Percentiles rank a stretch among this genome's conserved stretches.
These are phyloP conservation scores for Houttuynia cordata DNA, from an alignment of 164 flowering plant genomes.

Conservation along the genomic window DNA sequence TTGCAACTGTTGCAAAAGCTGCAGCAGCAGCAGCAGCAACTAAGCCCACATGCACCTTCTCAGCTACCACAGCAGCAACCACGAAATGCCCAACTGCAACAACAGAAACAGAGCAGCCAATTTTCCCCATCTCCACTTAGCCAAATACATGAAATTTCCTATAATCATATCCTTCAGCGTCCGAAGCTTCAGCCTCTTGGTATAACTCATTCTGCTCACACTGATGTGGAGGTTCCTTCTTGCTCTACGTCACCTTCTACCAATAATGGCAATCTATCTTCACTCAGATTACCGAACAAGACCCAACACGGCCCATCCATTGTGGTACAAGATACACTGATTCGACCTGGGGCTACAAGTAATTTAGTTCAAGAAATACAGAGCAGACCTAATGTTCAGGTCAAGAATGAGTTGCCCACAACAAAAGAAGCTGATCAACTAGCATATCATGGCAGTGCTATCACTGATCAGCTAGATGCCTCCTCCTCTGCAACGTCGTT, in stretches of 20 bases:
- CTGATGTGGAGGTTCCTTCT: conserved; percentile 79
- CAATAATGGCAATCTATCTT: conserved; percentile 45
- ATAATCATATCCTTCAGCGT: conserved; percentile 36
- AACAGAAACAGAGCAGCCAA: conserved; percentile 21
- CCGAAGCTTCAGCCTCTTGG: conserved; percentile 24
- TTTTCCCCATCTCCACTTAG: conserved; percentile 23
- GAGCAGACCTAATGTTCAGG: conserved; percentile 33
- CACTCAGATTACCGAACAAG: conserved; percentile 39
- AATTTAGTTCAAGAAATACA: conserved; percentile 47
- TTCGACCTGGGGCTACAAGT: conserved; percentile 25
- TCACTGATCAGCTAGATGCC: conserved; percentile 63
- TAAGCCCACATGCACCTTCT: conserved; percentile 4
- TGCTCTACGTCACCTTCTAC: conserved; percentile 84
- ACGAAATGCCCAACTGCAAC: conserved; percentile 1
- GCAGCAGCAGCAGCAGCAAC: conserved; percentile 45
- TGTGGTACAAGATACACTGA: conserved; percentile 24
- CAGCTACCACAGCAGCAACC: conserved; percentile 6
- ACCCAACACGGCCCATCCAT: conserved; percentile 33
- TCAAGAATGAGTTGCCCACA: conserved; percentile 41
- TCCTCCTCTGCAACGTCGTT: conserved; percentile 78
- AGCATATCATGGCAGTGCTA: conserved; percentile 28
- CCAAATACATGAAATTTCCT: conserved; percentile 35
- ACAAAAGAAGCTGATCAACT: conserved; percentile 44
- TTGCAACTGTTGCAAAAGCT: conserved; percentile 61
- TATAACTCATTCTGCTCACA: conserved; percentile 40